Base-by-base conservation (phyloP, 768 basidiomycete genomes). In the Pluteus cervinus region DNA sequence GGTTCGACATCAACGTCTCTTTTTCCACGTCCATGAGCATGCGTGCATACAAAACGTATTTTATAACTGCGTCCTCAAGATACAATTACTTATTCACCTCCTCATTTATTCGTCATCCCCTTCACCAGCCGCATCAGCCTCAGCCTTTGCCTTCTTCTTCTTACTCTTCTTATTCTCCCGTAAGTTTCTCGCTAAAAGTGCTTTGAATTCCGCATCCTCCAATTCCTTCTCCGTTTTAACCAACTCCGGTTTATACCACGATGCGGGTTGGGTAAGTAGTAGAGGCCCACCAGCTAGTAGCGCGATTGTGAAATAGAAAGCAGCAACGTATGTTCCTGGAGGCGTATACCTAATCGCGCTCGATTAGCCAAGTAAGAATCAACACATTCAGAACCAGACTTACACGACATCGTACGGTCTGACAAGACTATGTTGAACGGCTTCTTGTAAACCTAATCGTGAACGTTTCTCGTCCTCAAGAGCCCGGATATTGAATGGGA, bases 271-370 rank as follows among this genome's bases (percentile, higher is more conserved):
- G 9, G 89, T 89, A 61, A 99, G 76, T 46, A 97, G 65, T 20
- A 81, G 61, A 17, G 91, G 94, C 20, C 96, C 96, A 36, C 76
- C 85, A 31, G 94, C 83, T 24, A 87, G 80, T 15, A 99, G 76
- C 24, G 90, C 91, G 53, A 99, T 81, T 29, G 94, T 99, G 68
- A 96, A 92, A 71, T 97, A 93, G 77, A 93, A 96, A 7, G 84
- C 87, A 38, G 94, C 93, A 30, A 97, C 89, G 41, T 85, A 79
- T 12, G 90, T 90, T 49, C 75, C 82, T 18, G 78, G 45, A 28
- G 86, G 84, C 4, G 92, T 91, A 62, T 83, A 87, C 39, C 86
- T 86, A 12, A 18, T 16, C 18, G 30, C n/a, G 30, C 4, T 32
- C 11, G 32, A 17, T 32, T 30, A 20, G 5, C n/a, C 12, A 14